A percentile compares a stretch with the other conserved stretches of the same genome.
Evolutionary conservation across 352 stramenopile genomes (phyloP).

Genomic region (Globisporangium nagaii): DNA sequence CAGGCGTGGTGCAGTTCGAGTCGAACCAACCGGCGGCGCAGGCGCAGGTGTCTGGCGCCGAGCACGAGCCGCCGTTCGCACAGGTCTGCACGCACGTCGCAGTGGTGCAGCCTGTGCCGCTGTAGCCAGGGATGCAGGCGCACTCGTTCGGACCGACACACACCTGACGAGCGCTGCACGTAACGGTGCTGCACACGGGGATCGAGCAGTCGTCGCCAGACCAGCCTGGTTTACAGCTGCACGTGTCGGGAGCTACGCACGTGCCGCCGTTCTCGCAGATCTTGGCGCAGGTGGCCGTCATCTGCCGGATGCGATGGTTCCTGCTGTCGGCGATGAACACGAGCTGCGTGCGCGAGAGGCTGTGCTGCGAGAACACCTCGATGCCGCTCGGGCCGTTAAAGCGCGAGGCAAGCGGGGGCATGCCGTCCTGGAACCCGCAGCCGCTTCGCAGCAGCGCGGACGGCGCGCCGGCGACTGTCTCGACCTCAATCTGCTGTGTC

Average conservation of each 20-base stretch:
- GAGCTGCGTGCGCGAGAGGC: constrained; percentile 47
- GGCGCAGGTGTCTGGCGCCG: constrained; percentile 90
- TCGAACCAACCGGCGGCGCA: constrained; percentile 94
- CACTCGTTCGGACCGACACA: constrained; percentile 92
- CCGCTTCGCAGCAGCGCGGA: constrained; percentile 73
- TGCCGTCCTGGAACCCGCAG: constrained; percentile 84
- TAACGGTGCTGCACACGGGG: constrained; percentile 48
- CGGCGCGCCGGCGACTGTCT: constrained; percentile 89
- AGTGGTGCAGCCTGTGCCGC: constrained; percentile 57
- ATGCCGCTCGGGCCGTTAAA: constrained; percentile 67
- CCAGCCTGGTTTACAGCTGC: constrained; percentile 86
- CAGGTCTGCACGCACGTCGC: constrained; percentile 90
- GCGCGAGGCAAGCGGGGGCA: constrained; percentile 77
- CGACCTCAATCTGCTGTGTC: constrained; percentile 61
- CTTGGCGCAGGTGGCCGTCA: constrained; percentile 90
- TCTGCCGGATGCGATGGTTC: constrained; percentile 91
- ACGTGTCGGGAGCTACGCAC: constrained; percentile 86
- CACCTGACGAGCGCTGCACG: constrained; percentile 59
- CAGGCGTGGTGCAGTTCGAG: constrained; percentile 94
- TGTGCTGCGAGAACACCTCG: constrained; percentile 48
- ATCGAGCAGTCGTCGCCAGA: constrained; percentile 85
- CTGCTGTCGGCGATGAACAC: constrained; percentile 90
- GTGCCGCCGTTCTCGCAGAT: constrained; percentile 93
- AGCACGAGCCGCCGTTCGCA: constrained; percentile 82
- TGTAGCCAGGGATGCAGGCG: constrained; percentile 91